These are phyloP conservation scores for Teunomyces stri DNA, from an alignment of 805 yeast genomes.

Conservation along the genomic window DNA sequence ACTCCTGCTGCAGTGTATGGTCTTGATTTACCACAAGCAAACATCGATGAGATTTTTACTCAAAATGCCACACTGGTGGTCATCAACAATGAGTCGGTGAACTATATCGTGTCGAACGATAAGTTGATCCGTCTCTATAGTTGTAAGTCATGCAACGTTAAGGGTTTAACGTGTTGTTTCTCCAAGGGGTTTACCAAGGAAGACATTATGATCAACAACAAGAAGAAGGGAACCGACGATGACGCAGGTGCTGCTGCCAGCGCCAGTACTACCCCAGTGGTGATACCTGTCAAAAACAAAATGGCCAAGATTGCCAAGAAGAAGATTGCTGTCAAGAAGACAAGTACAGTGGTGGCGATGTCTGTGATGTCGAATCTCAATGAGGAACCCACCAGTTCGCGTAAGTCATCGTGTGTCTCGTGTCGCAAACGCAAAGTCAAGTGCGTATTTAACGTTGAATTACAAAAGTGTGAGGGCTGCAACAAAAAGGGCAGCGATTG, in stretches of 20 bases:
- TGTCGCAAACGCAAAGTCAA: conserved; percentile 45
- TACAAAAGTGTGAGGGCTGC: conserved; percentile 41
- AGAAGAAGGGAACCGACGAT: conserved; percentile 12
- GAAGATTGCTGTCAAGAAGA: conserved; percentile 13
- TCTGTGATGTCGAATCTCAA: conserved; percentile 1
- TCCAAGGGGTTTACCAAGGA: conserved; percentile 67
- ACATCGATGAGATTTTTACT: conserved; percentile 7
- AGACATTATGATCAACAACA: conserved; percentile 45
- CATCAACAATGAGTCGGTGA: conserved; percentile 15
- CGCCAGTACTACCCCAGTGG: not conserved
- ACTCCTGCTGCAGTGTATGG: conserved; percentile 1
- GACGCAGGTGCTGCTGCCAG: conserved; percentile 1
- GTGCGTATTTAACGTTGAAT: conserved; percentile 32
- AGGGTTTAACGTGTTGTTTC: conserved; percentile 49
- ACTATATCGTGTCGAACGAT: conserved; percentile 19
- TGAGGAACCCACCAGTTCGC: conserved; percentile 10
- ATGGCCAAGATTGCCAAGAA: conserved; percentile 13
- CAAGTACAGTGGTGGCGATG: conserved; percentile 1
- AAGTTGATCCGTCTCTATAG: conserved; percentile 50
- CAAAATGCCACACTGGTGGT: conserved; percentile 1
- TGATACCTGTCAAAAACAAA: conserved; percentile 6
- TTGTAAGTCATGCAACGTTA: conserved; percentile 54
- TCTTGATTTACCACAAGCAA: conserved; percentile 8
- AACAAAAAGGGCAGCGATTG: conserved; percentile 36
- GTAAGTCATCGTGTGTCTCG: conserved; percentile 39